Evolutionary conservation across 768 basidiomycete species (phyloP), one percentile per base, ranked within the genome.

Genomic region (Russula griseocarnosa): DNA sequence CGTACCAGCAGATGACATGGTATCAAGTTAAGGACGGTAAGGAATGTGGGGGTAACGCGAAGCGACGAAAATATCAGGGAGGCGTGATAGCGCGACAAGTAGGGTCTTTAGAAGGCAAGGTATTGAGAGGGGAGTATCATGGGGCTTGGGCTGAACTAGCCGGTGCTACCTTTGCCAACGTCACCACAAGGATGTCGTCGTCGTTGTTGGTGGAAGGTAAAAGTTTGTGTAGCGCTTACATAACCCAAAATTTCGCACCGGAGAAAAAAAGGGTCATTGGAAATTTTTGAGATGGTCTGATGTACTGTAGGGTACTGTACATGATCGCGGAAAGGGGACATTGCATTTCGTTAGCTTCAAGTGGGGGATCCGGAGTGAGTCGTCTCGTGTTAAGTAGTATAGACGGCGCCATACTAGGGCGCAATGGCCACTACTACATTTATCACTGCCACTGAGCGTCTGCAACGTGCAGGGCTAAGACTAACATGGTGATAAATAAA

Each of bases 1-100:
- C 64, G 60, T 65, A 65, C 64, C 5, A n/a, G 59, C 6, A 46
- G 5, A 5, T 7, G 63, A 44, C 64, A 65, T 65, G 24, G 49
- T 22, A n/a, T 51, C 49, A n/a, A 26, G 22, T n/a, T 18, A 24
- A n/a, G 5, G 18, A 28, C 11, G 24, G 40, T 52, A 65, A 60
- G 6, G 64, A 65, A 32, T 56, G 64, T 61, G 64, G 38, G 64
- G 38, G 38, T 40, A 30, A 47, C 54, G 32, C 54, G n/a, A 60
- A 60, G 58, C 59, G 54, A 50, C 38, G 22, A 50, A 20, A 22
- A 54, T 8, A 49, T 11, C 30, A 28, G 46, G 49, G 47, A 1
- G 30, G 44, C 22, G 55, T 56, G 26, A 50, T 18, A 42, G 36
- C 18, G 28, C 54, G n/a, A 34, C 2, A 24, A 40, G 11, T 60